A percentile compares a stretch with the other conserved stretches of the same genome.
Evolutionary conservation across 306 rosid species (phyloP).

Genomic region (Adenanthera pavonina): DNA sequence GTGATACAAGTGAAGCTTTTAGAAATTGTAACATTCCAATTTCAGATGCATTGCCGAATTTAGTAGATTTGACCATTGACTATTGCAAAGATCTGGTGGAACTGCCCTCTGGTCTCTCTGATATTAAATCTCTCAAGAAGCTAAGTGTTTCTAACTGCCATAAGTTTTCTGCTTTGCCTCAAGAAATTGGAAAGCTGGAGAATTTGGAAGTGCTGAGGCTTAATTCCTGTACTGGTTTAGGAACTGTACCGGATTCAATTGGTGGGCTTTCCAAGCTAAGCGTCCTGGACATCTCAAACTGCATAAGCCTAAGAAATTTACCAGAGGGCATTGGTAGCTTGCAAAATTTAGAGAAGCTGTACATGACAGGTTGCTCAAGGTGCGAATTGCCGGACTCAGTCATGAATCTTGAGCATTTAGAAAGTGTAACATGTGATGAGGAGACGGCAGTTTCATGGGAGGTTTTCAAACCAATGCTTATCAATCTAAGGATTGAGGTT

Average conservation of each 20-base stretch:
- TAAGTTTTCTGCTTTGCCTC: conserved; percentile 54
- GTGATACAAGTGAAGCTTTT: conserved; percentile 55
- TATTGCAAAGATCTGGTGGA: conserved; percentile 54
- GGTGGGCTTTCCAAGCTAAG: conserved; percentile 39
- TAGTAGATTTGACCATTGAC: conserved; percentile 60
- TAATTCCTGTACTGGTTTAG: conserved; percentile 61
- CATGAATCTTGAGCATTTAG: conserved; percentile 41
- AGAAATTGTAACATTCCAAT: conserved; percentile 31
- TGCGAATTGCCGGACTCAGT: conserved; percentile 52
- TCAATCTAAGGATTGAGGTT: conserved; percentile 39
- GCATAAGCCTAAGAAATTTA: conserved; percentile 53
- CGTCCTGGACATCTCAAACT: conserved; percentile 61
- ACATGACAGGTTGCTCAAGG: conserved; percentile 57
- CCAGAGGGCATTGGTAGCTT: conserved; percentile 60
- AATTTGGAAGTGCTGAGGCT: conserved; percentile 62
- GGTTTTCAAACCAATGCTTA: conserved; percentile 35
- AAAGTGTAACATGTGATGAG: conserved; percentile 61
- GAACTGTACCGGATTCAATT: conserved; percentile 49
- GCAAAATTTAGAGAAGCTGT: conserved; percentile 43
- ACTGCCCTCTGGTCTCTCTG: conserved; percentile 53
- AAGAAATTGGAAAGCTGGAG: conserved; percentile 46
- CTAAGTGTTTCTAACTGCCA: conserved; percentile 67
- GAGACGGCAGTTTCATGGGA: conserved; percentile 59
- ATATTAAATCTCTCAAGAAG: conserved; percentile 43
- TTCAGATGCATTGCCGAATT: conserved; percentile 52